phyloP scores from a whole-genome alignment of 2,329 filamentous ascomycete genomes.

The Nemania sp. region DNA sequence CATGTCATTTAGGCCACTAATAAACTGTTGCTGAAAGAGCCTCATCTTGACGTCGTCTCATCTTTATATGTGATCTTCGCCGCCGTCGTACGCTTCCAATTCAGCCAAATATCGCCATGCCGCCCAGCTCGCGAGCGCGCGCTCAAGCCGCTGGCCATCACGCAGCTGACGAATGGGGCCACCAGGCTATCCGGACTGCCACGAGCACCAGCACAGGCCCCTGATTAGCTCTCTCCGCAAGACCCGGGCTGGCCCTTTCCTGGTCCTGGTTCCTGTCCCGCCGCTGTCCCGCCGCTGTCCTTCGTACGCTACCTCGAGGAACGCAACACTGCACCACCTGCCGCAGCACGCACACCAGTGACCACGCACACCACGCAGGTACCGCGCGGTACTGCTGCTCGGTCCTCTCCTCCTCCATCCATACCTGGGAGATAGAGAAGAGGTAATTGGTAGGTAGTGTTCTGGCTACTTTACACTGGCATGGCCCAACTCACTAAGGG shows the following conservation, averaged over 20 bases:
- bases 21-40: slow-evolving; percentile 39
- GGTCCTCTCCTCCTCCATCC: too few relatives aligned
- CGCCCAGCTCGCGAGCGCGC: slow-evolving; percentile 14
- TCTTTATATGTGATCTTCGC: slow-evolving; percentile 28
- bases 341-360: too few relatives aligned
- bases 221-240: slow-evolving; percentile 27
- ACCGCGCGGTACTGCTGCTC: too few relatives aligned
- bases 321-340: too few relatives aligned
- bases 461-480: too few relatives aligned
- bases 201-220: slow-evolving; percentile 25
- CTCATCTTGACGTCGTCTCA: slow-evolving; percentile 41
- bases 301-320: too few relatives aligned
- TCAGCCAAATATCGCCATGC: slow-evolving; percentile 25
- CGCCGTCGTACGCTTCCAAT: slow-evolving; percentile 27
- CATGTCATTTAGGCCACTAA: slow-evolving; percentile 42
- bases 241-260: slow-evolving; percentile 16
- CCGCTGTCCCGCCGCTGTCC: background rate
- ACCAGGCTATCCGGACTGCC: slow-evolving; percentile 21
- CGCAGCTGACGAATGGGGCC: slow-evolving; percentile 26
- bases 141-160: slow-evolving; percentile 19
- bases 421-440: too few relatives aligned
- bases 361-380: too few relatives aligned
- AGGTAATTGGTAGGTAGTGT: too few relatives aligned
- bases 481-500: slow-evolving; percentile 24
- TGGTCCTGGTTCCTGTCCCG: background rate